Conservation (phyloP, 2,329 filamentous ascomycete genomes). For the Paecilomyces formosus region DNA sequence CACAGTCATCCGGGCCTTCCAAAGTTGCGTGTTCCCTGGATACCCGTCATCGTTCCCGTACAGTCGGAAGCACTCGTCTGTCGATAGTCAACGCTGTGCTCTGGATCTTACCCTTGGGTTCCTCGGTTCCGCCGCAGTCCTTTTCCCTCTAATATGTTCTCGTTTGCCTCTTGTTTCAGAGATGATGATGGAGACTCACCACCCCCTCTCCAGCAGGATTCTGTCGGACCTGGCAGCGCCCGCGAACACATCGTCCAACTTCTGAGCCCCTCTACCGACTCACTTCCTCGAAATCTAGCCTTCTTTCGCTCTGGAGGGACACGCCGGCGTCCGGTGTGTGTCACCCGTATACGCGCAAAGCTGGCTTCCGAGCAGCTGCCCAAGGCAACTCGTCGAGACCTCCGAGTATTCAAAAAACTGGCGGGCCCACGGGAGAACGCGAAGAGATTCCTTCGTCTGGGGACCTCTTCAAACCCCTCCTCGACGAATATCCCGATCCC, state of each 20-base stretch:
- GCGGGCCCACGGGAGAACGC: slow-evolving; percentile 40
- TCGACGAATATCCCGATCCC: slow-evolving; percentile 13
- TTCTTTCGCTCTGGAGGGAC: slow-evolving; percentile 18
- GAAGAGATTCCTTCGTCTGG: slow-evolving; percentile 39
- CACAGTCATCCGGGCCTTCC: background rate
- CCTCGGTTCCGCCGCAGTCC: background rate
- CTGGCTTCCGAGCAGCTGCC: slow-evolving; percentile 17
- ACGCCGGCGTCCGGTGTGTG: slow-evolving; percentile 13
- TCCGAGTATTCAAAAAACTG: slow-evolving; percentile 31
- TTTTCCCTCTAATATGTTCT: slow-evolving; percentile 9
- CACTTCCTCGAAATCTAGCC: slow-evolving; percentile 12
- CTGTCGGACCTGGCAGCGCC: slow-evolving; percentile 10
- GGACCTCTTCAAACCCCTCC: slow-evolving; percentile 18
- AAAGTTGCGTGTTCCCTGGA: background rate
- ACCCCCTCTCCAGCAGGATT: slow-evolving; percentile 17
- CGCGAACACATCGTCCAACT: slow-evolving; percentile 12
- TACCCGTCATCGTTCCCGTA: background rate
- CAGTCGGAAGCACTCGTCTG: background rate
- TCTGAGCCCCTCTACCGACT: slow-evolving; percentile 10
- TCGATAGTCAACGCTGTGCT: background rate
- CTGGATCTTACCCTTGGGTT: background rate
- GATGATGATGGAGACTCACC: slow-evolving; percentile 22
- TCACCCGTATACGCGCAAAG: slow-evolving; percentile 7
- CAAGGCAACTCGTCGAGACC: slow-evolving; percentile 16
- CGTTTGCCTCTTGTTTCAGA: slow-evolving; percentile 11